Base-by-base conservation (phyloP, 805 yeast species). In the Saccharomycopsis sp. region DNA sequence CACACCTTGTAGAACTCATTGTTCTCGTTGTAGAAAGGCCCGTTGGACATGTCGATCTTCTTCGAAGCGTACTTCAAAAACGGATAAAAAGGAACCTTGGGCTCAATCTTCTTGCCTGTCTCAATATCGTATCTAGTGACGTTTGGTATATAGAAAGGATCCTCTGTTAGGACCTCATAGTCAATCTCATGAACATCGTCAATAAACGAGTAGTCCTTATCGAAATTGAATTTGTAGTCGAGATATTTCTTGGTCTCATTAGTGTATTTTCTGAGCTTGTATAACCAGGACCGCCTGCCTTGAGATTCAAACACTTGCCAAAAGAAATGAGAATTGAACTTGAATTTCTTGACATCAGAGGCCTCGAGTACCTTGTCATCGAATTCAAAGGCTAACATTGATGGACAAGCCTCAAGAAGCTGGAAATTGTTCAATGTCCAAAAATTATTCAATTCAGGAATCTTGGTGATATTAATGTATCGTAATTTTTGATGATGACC, bases 271-370 rank as follows among this genome's bases (percentile, higher is more conserved):
- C 63, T 51, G 34, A 70, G 65, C 64, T 75, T 76, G 67, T 79
- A 80, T 20, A 81, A 68, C 85, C 85, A 81, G 1, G 80, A 73
- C 58, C 86, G 68, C 59, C 85, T 68, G 2, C 84, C 83, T 62
- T 78, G 81, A 9, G 52, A 15, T 15, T 57, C 57, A 23, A 60
- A 60, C 8, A 60, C 24, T 51, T 57, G 55, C 63, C 63, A 60
- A 37, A 60, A 57, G 24, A 57, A 60, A n/a, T 56, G 50, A 40
- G 55, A 60, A 15, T 53, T 34, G 59, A 51, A 60, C 20, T 44
- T 20, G 16, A 44, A 44, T 44, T 44, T 52, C 14, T 46, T 50
- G 20, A 34, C 54, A 12, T 77, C 73, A 48, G 79, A 66, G 41
- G 77, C 77, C 55, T 74, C 79, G 50, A 78, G 68, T 8, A 75